Evolutionary conservation across 306 rosid species (phyloP), one percentile per base, ranked within the genome.

Genomic region (Lotus japonicus): DNA sequence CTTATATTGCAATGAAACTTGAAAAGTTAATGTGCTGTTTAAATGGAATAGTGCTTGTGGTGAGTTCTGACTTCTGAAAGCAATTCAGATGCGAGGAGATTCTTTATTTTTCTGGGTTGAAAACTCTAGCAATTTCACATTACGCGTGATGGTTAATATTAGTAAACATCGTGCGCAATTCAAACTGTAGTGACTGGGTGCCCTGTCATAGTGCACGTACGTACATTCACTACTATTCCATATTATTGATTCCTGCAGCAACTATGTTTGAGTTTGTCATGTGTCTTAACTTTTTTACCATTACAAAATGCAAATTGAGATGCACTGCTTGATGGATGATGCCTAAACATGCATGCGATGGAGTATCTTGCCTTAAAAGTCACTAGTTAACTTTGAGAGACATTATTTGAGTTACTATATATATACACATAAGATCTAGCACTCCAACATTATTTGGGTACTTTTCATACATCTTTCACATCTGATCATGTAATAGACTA

Each of bases 151-250:
- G 19, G 68, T 64, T 42, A 35, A 63, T 65, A 31, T 31, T 31
- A 49, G 48, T 56, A 65, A 42, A 50, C 11, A 67, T 67, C 44
- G 44, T 31, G 66, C 51, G 39, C 72, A 73, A 53, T 74, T 33
- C 5, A 9, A 8, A 49, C 36, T 66, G 28, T 79, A 73, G 83
- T 73, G 23, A 21, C 23, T 21, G 79, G 74, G 16, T 1, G 6
- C 61, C 16, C 7, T 8, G 83, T 73, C 83, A 79, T 3, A 60
- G 13, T 52, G 41, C 79, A 79, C 39, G 41, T 21, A 21, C 39
- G 9, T n/a, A 6, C 5, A 41, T 11, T 11, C 45, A 53, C 7
- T 31, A 31, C 36, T 31, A 31, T 18, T 64, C 53, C 64, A 64
- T 64, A 31, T 31, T 31, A 45, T 55, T 36, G 10, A 64, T 72